Base-by-base conservation (phyloP, 2,329 filamentous ascomycete species). In the Stagonosporopsis vannaccii region DNA sequence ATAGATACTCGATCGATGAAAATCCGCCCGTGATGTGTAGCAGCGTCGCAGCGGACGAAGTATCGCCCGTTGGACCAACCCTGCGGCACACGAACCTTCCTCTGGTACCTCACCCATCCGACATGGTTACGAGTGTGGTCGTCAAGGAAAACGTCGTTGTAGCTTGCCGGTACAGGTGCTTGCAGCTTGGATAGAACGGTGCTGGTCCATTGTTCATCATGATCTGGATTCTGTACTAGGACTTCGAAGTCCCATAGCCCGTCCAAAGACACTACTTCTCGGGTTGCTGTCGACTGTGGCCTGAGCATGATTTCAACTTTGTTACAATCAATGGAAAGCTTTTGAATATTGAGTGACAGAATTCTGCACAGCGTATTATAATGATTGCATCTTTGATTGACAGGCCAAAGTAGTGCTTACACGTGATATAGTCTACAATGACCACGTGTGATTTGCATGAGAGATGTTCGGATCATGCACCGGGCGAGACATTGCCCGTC, bases 161-260 rank as follows among this genome's bases (percentile, higher is more conserved):
- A 42, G 39, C 39, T 42, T n/a, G 39, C 39, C 15, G 39, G 39
- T n/a, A 42, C 39, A n/a, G 39, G 39, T 17, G 39, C 39, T 28
- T 42, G 22, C 23, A 42, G 13, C 15, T 17, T 26, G 3, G 39
- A 42, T 6, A 13, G 22, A 19, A 42, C 22, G 6, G 22, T 12
- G 12, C 19, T 23, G 9, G 39, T 42, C 39, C 39, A 42, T 17
- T 42, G 39, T 6, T 42, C 23, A 15, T 28, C 22, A 9, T 26
- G 8, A 17, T 22, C 23, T 15, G 39, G 39, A 9, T 3, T 26
- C 15, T 28, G 39, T 26, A 6, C 12, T 23, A 42, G 23, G 23
- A 42, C 23, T 20, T 42, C 39, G 22, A 42, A 42, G 22, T 28
- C 23, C 39, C 39, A 42, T 28, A 42, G 23, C 8, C 39, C 39